These are phyloP conservation scores for Podospora appendiculata DNA, from an alignment of 495 filamentous ascomycete species.

Conservation along the genomic window DNA sequence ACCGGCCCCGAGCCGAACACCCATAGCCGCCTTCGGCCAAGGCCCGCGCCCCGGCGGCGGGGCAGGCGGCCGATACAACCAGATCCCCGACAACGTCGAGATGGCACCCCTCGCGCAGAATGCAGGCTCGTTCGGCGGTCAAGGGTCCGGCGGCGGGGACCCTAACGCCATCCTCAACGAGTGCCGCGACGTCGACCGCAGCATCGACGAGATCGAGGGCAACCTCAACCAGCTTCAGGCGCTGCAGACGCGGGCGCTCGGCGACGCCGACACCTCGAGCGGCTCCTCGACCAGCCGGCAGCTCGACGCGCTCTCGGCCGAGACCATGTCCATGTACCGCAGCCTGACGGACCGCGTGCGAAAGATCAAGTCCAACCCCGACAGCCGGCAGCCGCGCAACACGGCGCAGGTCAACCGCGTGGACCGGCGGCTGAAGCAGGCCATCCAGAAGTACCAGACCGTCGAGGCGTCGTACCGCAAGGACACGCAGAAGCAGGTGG, in stretches of 20 bases:
- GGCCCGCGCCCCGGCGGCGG: conserved; percentile 35
- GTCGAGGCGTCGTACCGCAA: conserved; percentile 69
- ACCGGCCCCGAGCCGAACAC: conserved; percentile 21
- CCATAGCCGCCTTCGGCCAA: conserved; percentile 26
- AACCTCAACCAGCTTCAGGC: conserved; percentile 51
- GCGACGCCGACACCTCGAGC: conserved; percentile 49
- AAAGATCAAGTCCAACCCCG: conserved; percentile 70
- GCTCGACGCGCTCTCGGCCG: conserved; percentile 51
- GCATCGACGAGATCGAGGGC: conserved; percentile 65
- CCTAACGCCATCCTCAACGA: conserved; percentile 76
- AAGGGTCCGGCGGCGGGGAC: conserved; percentile 29
- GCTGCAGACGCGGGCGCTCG: conserved; percentile 51
- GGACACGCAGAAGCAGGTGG: conserved; percentile 72
- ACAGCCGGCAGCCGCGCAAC: conserved; percentile 61
- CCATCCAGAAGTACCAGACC: conserved; percentile 72
- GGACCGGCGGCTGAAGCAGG: conserved; percentile 67
- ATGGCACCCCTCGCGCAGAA: conserved; percentile 52
- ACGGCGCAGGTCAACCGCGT: conserved; percentile 69
- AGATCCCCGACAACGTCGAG: conserved; percentile 46
- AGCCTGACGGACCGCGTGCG: conserved; percentile 66
- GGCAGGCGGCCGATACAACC: conserved; percentile 30
- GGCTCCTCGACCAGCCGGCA: conserved; percentile 44
- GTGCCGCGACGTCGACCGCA: conserved; percentile 66
- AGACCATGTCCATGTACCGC: conserved; percentile 76
- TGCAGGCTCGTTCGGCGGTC: conserved; percentile 25